Evolutionary conservation across 805 yeast species (phyloP).

Genomic region (Teunomyces cretensis): DNA sequence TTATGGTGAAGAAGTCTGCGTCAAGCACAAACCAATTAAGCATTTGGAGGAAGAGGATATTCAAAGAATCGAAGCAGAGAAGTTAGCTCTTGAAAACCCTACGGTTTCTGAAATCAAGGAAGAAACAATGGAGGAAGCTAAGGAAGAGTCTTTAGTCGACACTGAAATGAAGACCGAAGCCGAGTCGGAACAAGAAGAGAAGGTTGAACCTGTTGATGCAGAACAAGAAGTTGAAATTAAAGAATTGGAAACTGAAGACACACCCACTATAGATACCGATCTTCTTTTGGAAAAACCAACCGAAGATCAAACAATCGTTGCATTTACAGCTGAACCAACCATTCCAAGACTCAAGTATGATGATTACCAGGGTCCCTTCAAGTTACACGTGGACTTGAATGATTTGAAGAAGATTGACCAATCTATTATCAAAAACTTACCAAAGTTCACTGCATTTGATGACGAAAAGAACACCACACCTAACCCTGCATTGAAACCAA

Average conservation of each 20-base stretch:
- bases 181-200: conserved; percentile 4
- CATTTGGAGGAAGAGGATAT: conserved; percentile 14
- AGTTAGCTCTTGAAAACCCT: neutral
- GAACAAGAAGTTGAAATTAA: conserved; percentile 5
- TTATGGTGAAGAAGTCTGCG: conserved; percentile 65
- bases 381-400: conserved; percentile 40
- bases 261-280: conserved; percentile 35
- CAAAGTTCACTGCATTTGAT: conserved; percentile 49
- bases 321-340: neutral
- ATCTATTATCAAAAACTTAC: conserved; percentile 47
- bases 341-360: conserved; percentile 1
- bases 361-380: conserved; percentile 39
- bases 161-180: neutral
- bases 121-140: neutral
- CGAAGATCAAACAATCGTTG: neutral
- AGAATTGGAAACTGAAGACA: neutral
- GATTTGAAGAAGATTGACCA: conserved; percentile 47
- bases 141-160: neutral
- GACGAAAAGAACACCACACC: conserved; percentile 22
- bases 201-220: neutral
- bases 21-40: conserved; percentile 49
- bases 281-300: conserved; percentile 21
- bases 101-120: neutral
- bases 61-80: conserved; percentile 2
- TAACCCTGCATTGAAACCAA: conserved; percentile 25